Conservation (phyloP, 805 yeast genomes). For the Wickerhamomyces subpelliculosus region DNA sequence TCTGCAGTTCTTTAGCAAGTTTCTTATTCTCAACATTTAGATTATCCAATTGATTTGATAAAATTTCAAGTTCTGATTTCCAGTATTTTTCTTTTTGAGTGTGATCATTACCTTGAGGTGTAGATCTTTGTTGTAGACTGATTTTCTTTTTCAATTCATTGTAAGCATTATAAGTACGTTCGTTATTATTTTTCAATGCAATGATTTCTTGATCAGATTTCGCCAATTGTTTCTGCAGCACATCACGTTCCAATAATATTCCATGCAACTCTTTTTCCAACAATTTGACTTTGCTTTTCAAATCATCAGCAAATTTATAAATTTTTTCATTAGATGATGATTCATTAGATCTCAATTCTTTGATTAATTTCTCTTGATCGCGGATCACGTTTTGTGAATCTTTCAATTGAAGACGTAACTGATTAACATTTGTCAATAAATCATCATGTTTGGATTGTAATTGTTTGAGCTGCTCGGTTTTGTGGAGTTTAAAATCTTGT, state of each 20-base stretch:
- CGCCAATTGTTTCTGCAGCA: constrained; percentile 14
- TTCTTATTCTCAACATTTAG: constrained; percentile 30
- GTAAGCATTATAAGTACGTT: constrained; percentile 19
- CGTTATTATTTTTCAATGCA: constrained; percentile 25
- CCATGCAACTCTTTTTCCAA: constrained; percentile 16
- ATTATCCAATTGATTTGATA: constrained; percentile 26
- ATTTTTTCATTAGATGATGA: neutral
- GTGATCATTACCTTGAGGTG: neutral
- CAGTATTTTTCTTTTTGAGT: constrained; percentile 15
- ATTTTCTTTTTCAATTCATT: constrained; percentile 10
- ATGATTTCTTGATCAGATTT: constrained; percentile 18
- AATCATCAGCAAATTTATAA: neutral
- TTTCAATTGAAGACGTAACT: neutral
- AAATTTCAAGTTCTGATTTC: constrained; percentile 22
- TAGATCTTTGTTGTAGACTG: neutral
- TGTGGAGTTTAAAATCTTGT: no score
- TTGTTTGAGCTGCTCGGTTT: no score
- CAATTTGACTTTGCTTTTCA: neutral
- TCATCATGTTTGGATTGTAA: no score
- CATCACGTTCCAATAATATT: constrained; percentile 21
- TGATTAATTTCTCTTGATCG: constrained; percentile 5
- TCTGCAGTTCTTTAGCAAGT: constrained; percentile 30
- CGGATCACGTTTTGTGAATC: constrained; percentile 2
- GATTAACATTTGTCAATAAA: no score
- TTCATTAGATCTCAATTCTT: neutral